Conservation (phyloP, 805 yeast genomes). For the Scheffersomyces coipomensis region DNA sequence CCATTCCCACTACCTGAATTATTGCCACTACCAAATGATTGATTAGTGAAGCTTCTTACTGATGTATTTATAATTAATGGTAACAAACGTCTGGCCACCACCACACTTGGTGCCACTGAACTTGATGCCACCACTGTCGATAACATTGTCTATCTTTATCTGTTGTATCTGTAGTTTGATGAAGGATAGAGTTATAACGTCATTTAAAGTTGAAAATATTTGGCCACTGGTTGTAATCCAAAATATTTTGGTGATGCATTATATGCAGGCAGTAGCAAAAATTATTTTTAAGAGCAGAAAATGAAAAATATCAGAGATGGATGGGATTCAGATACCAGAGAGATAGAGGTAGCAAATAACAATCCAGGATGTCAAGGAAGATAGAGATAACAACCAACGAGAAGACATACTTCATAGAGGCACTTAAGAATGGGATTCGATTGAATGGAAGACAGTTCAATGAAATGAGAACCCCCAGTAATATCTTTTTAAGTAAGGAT, state of each 20-base stretch:
- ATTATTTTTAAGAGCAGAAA: neutral
- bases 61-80: too few relatives aligned
- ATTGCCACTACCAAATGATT: too few relatives aligned
- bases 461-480: slow-evolving; percentile 58
- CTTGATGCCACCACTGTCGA: neutral
- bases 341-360: neutral
- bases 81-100: neutral
- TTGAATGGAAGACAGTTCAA: slow-evolving; percentile 67
- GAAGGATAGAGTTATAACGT: too few relatives aligned
- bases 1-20: slow-evolving; percentile 2
- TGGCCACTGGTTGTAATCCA: too few relatives aligned
- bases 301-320: neutral
- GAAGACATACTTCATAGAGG: slow-evolving; percentile 55
- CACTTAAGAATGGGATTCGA: slow-evolving; percentile 62
- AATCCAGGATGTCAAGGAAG: slow-evolving; percentile 53
- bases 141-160: neutral
- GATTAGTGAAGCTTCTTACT: neutral
- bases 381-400: slow-evolving; percentile 66
- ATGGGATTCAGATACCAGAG: too few relatives aligned
- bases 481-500: slow-evolving; percentile 58
- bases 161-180: neutral
- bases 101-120: neutral
- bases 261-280: too few relatives aligned
- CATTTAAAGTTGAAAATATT: too few relatives aligned
- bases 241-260: too few relatives aligned